Base-by-base conservation (phyloP, 2,329 filamentous ascomycete genomes). In the Talaromyces sp. region DNA sequence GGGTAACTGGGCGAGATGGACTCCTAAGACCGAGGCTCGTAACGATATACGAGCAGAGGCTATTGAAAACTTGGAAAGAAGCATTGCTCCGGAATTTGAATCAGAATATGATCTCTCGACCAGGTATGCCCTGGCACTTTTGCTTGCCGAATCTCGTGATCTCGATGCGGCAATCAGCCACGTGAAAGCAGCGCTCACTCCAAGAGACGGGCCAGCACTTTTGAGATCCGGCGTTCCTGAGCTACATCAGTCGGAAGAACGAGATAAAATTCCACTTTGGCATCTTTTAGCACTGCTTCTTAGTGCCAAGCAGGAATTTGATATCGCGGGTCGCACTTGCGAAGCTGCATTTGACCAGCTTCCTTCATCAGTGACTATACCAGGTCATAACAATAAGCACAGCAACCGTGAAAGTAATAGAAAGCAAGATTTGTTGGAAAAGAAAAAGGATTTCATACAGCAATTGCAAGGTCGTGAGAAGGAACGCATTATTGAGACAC, bases 331-430 rank as follows among this genome's bases (percentile, higher is more conserved):
- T 28, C 86, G 87, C 66, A 88, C 91, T 33, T 97, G 92, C 65
- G 91, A 96, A 69, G 91, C 90, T 25, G 92, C 91, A 3, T 89
- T 97, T 68, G 91, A 96, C 64, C 90, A 96, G 68, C 95, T 96
- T 66, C 85, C 87, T 55, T 86, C 90, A 61, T 82, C 86, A 0
- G 73, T 82, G 0, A 80, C 88, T 6, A 80, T 93, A 0, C 91
- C 91, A 67, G 89, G 87, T 17, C 80, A 80, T 53, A 75, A 81
- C 35, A 78, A 83, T 15, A 68, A 82, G 56, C 70, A 73, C 25
- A 63, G 62, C 6, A 64, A 69, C 11, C 63, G 64, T 48, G 48
- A 51, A 22, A 46, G 9, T 50, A 21, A 62, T 61, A 41, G 64
- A 66, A 45, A 59, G 43, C 13, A 57, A 21, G 60, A 60, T 15